Percentiles rank a stretch among this genome's conserved stretches.
phyloP scores from a whole-genome alignment of 257 asterid genomes.

The Ajuga chamaepitys region DNA sequence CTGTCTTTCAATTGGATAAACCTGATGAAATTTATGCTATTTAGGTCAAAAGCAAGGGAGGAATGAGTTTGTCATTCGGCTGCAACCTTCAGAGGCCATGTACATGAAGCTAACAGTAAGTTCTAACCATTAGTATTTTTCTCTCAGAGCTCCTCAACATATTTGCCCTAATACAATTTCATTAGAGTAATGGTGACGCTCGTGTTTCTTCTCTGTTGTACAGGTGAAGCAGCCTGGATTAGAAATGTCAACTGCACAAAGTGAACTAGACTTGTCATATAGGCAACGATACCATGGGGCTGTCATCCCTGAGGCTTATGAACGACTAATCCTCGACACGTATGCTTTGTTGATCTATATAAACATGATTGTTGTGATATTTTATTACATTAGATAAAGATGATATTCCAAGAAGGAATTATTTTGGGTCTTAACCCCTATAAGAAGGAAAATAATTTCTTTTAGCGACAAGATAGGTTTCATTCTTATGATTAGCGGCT shows the following conservation, averaged over 20 bases:
- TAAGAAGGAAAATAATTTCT: too few relatives aligned
- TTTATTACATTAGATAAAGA: not conserved
- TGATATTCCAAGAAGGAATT: not conserved
- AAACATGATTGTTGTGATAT: not conserved
- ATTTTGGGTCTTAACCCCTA: too few relatives aligned
- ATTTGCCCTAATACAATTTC: not conserved
- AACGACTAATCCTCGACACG: constrained; percentile 98
- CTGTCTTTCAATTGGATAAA: constrained; percentile 1
- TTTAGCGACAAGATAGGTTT: too few relatives aligned
- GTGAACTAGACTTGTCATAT: constrained; percentile 92
- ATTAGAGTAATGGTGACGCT: not conserved
- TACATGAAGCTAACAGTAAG: constrained; percentile 95
- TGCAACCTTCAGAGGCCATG: constrained; percentile 95
- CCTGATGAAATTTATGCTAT: constrained; percentile 11
- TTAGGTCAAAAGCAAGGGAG: constrained; percentile 89
- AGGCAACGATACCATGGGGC: constrained; percentile 75
- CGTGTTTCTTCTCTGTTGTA: constrained; percentile 19
- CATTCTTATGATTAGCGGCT: too few relatives aligned
- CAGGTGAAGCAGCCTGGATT: constrained; percentile 98
- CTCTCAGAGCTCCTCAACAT: not conserved
- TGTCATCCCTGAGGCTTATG: constrained; percentile 95
- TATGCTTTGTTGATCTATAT: constrained; percentile 20
- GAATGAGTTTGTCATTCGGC: constrained; percentile 92
- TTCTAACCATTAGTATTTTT: not conserved
- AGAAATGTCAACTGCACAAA: constrained; percentile 86